phyloP scores from a whole-genome alignment of 257 asterid species.

The Plantago elongata region DNA sequence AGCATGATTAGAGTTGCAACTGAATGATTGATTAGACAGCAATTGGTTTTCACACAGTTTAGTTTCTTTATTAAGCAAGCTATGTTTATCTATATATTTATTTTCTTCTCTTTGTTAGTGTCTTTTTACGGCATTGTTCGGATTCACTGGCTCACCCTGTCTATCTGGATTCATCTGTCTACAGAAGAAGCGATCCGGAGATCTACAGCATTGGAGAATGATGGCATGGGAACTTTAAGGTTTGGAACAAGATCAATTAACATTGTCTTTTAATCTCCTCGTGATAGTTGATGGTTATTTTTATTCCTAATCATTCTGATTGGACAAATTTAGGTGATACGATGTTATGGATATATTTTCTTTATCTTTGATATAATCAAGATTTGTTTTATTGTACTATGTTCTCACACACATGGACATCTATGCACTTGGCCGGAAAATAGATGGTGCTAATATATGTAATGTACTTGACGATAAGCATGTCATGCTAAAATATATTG shows the following conservation, averaged over 20 bases:
- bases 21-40: constrained; percentile 2
- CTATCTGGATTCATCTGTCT: constrained; percentile 22
- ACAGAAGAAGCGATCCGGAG: constrained; percentile 89
- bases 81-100: constrained; percentile 7
- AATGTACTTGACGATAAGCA: too few species aligned
- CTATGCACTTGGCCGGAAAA: too few species aligned
- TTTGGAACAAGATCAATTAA: constrained; percentile 27
- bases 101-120: constrained; percentile 1
- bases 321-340: too few species aligned
- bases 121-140: background rate
- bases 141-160: background rate
- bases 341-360: too few species aligned
- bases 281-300: too few species aligned
- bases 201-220: constrained; percentile 64
- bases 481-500: too few species aligned
- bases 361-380: too few species aligned
- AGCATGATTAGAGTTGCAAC: background rate
- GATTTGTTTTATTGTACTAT: too few species aligned
- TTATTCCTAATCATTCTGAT: too few species aligned
- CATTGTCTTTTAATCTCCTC: background rate
- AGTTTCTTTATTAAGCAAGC: constrained; percentile 1
- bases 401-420: too few species aligned
- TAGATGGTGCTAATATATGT: too few species aligned
- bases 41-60: constrained; percentile 13
- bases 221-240: constrained; percentile 67